Evolutionary conservation across 768 basidiomycete species (phyloP).

Genomic region (Suillus lakei): DNA sequence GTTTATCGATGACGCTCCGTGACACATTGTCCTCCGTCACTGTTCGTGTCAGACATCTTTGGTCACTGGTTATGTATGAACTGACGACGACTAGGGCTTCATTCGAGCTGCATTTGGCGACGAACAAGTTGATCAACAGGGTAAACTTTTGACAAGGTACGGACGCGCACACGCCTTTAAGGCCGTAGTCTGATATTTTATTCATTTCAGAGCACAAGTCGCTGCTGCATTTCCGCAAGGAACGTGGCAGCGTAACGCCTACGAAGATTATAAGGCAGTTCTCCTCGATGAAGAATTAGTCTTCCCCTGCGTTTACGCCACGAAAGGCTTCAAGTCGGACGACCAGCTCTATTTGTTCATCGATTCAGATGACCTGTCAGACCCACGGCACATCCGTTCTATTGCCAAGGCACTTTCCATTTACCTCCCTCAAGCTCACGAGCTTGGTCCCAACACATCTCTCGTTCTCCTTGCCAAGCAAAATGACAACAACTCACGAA

Average conservation of each 20-base stretch:
- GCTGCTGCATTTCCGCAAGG: conserved; percentile 15
- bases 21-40: conserved; percentile 6
- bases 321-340: conserved; percentile 28
- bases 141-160: conserved; percentile 24
- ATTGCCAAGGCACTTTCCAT: conserved; percentile 18
- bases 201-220: conserved; percentile 20
- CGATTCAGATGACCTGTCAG: conserved; percentile 27
- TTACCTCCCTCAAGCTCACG: conserved; percentile 21
- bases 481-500: conserved; percentile 6
- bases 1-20: conserved; percentile 13
- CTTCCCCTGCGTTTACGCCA: conserved; percentile 27
- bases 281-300: conserved; percentile 25
- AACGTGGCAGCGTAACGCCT: conserved; percentile 23
- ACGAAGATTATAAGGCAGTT: conserved; percentile 25
- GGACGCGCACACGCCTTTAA: too few relatives aligned
- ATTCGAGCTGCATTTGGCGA: conserved; percentile 5
- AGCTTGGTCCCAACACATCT: conserved; percentile 25
- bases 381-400: conserved; percentile 24
- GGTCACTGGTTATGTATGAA: neutral
- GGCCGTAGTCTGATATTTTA: neutral
- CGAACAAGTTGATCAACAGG: conserved; percentile 5
- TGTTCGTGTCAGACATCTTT: conserved; percentile 13
- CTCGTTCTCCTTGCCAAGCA: conserved; percentile 24
- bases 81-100: conserved; percentile 8
- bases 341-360: conserved; percentile 26